Percentiles rank a stretch among this genome's conserved stretches.
Evolutionary conservation across 1,139 yeast species (phyloP).

Genomic region (Taphrina populina): DNA sequence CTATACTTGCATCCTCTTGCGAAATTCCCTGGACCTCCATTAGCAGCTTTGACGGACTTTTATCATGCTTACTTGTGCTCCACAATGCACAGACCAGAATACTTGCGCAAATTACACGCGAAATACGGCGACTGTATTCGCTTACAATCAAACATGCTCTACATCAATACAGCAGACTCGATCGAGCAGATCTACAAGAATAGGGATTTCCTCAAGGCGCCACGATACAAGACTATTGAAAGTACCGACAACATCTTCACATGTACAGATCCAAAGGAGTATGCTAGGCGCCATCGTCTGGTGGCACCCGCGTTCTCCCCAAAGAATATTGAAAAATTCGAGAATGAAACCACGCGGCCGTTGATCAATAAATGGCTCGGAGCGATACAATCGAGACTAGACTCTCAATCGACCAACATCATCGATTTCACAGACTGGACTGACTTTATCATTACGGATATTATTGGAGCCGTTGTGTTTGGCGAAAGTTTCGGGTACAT

Average conservation of each 20-base stretch:
- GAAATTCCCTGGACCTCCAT: neutral
- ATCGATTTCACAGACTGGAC: slow-evolving; percentile 2
- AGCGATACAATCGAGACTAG: neutral
- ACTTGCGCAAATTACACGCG: neutral
- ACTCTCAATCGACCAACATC: neutral
- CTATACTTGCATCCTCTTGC: slow-evolving; percentile 3
- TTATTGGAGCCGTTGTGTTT: neutral
- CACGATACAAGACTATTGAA: neutral
- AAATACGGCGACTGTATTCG: neutral
- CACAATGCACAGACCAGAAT: neutral
- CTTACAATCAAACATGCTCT: neutral
- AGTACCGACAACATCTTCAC: neutral
- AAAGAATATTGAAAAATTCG: neutral
- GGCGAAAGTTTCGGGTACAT: slow-evolving; percentile 1
- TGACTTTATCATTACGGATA: slow-evolving; percentile 1
- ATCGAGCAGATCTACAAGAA: neutral
- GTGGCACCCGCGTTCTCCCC: slow-evolving; percentile 1
- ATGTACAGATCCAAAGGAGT: neutral
- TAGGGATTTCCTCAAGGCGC: neutral
- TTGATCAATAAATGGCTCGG: neutral
- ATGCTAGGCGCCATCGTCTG: neutral
- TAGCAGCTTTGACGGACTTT: slow-evolving; percentile 1
- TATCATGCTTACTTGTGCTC: neutral
- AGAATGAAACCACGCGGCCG: neutral
- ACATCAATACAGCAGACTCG: slow-evolving; percentile 6